Percentiles rank a stretch among this genome's conserved stretches.
Conservation (phyloP, 352 stramenopile species). For the Phytophthora aleatoria region DNA sequence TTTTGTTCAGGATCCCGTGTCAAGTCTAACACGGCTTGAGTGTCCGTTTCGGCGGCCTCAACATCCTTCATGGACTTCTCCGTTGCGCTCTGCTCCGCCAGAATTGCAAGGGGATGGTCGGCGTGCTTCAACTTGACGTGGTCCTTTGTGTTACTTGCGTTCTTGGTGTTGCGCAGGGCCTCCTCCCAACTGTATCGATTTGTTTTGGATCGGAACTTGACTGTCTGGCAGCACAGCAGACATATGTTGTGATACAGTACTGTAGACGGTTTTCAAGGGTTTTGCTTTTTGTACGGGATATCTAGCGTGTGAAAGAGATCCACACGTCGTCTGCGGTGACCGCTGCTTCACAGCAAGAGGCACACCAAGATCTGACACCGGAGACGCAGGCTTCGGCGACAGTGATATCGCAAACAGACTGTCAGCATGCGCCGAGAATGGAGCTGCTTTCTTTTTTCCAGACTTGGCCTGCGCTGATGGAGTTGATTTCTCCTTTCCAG, state of each 20-base stretch:
- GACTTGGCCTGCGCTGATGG: no score
- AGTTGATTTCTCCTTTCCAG: no score
- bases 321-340: constrained; percentile 1
- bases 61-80: constrained; percentile 1
- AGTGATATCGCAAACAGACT: background rate
- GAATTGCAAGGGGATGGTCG: constrained; percentile 1
- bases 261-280: background rate
- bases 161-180: constrained; percentile 6
- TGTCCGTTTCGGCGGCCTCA: background rate
- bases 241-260: background rate
- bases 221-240: constrained; percentile 2
- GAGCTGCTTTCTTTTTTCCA: no score
- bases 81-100: background rate
- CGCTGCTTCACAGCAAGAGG: background rate
- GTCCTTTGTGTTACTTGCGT: constrained; percentile 9
- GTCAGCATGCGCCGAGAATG: background rate
- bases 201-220: background rate
- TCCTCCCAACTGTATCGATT: constrained; percentile 11
- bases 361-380: background rate
- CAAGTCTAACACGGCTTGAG: background rate
- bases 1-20: background rate
- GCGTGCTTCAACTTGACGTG: constrained; percentile 9
- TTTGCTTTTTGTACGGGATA: background rate
- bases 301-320: constrained; percentile 9
- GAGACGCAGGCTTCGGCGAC: background rate